phyloP scores from a whole-genome alignment of 345 rosid genomes.

The Clausena lansium region DNA sequence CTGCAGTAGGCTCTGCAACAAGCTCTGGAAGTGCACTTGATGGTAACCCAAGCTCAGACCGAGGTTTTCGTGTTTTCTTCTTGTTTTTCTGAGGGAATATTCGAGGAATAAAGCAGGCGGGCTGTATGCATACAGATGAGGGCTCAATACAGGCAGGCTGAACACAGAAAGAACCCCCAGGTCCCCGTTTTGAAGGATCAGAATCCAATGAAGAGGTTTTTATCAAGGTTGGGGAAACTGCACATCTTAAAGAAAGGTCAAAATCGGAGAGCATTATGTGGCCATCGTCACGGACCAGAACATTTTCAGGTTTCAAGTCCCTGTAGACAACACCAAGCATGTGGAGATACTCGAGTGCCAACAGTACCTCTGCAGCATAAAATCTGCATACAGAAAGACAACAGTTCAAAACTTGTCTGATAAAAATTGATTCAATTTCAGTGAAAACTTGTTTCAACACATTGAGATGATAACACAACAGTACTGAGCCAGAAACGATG shows the following conservation, averaged over 20 bases:
- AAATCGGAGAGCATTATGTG: conserved; percentile 99
- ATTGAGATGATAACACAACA: not conserved
- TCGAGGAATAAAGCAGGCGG: conserved; percentile 83
- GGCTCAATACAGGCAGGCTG: conserved; percentile 95
- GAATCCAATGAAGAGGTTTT: conserved; percentile 55
- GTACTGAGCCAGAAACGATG: not conserved
- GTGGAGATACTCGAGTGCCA: conserved; percentile 97
- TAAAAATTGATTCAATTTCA: not conserved
- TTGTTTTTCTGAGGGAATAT: conserved; percentile 77
- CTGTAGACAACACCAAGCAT: conserved; percentile 99
- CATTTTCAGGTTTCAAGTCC: conserved; percentile 97
- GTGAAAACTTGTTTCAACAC: not conserved
- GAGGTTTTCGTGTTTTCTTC: conserved; percentile 62
- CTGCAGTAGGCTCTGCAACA: conserved; percentile 92
- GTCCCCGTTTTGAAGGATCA: conserved; percentile 65
- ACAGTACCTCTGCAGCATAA: conserved; percentile 91
- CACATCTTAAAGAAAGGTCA: conserved; percentile 87
- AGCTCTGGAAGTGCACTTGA: conserved; percentile 73
- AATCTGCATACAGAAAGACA: conserved; percentile 50
- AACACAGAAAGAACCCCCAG: conserved; percentile 69
- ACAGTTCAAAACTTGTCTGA: not conserved
- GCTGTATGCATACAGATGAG: conserved; percentile 79
- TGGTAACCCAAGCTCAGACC: conserved; percentile 47
- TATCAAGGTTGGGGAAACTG: conserved; percentile 89
- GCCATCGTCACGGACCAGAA: conserved; percentile 97